Evolutionary conservation across 495 filamentous ascomycete genomes (phyloP).

Genomic region (Bryoglossum gracile): DNA sequence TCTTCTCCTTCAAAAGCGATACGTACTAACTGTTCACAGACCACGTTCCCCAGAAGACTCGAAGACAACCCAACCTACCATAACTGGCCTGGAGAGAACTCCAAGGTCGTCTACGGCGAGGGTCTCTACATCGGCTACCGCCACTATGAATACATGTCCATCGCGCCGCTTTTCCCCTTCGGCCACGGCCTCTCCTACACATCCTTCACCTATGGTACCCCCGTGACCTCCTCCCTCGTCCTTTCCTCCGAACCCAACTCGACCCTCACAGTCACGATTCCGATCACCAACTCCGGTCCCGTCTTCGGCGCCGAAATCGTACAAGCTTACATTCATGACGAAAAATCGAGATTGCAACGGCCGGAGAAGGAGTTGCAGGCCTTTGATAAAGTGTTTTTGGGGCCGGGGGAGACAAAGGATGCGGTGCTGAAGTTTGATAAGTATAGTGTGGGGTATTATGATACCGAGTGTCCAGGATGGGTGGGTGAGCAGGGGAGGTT

Average conservation of each 20-base stretch:
- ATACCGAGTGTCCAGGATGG: constrained; percentile 63
- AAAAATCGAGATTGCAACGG: constrained; percentile 47
- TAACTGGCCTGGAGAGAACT: constrained; percentile 78
- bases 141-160: constrained; percentile 66
- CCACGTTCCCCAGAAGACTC: constrained; percentile 69
- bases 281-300: constrained; percentile 60
- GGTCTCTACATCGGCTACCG: constrained; percentile 79
- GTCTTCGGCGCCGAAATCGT: constrained; percentile 66
- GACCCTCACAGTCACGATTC: constrained; percentile 52
- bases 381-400: constrained; percentile 69
- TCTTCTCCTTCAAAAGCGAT: constrained; percentile 45
- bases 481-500: constrained; percentile 72
- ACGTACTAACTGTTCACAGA: constrained; percentile 52
- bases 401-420: constrained; percentile 60
- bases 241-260: constrained; percentile 46
- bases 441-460: constrained; percentile 76
- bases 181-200: constrained; percentile 82
- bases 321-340: constrained; percentile 65
- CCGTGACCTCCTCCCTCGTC: constrained; percentile 41
- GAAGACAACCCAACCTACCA: constrained; percentile 78
- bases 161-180: constrained; percentile 67
- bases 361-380: constrained; percentile 74
- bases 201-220: constrained; percentile 59
- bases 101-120: constrained; percentile 74
- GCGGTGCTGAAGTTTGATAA: constrained; percentile 62